phyloP scores from a whole-genome alignment of 495 filamentous ascomycete species.

The Trypethelium eluteriae region DNA sequence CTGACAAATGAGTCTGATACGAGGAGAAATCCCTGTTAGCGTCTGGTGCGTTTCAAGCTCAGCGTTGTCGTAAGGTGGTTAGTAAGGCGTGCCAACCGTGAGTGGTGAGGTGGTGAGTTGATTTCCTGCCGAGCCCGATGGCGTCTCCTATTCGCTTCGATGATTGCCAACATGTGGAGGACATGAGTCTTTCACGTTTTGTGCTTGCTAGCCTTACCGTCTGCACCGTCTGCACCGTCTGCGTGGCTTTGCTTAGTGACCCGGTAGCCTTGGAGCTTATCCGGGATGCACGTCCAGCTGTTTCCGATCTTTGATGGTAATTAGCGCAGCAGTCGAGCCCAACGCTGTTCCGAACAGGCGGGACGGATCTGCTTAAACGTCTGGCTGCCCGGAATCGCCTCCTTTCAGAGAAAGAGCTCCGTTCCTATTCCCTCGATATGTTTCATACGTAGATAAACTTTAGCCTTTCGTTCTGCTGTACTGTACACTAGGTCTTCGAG shows the following conservation, averaged over 20 bases:
- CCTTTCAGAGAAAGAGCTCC: not conserved
- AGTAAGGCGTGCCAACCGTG: not conserved
- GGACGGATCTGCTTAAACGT: constrained; percentile 1
- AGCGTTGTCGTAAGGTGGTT: not conserved
- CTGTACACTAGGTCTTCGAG: not conserved
- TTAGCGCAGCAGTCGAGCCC: not conserved
- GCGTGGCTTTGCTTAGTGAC: not conserved
- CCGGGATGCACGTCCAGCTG: not conserved
- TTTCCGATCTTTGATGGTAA: not conserved
- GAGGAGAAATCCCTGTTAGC: not conserved
- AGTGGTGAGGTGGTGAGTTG: not conserved
- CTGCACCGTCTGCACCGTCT: not conserved
- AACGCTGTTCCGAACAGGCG: not conserved
- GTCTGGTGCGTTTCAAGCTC: not conserved
- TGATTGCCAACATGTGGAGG: not conserved
- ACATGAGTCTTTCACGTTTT: not conserved
- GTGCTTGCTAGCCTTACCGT: not conserved
- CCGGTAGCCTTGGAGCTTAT: not conserved
- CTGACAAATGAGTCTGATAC: not conserved
- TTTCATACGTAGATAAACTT: not conserved
- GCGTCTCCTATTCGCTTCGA: not conserved
- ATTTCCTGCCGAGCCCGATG: not conserved
- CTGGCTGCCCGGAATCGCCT: not conserved
- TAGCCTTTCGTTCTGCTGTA: not conserved
- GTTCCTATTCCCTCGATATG: not conserved